Evolutionary conservation across 2,329 filamentous ascomycete species (phyloP), one percentile per base, ranked within the genome.

Genomic region (Sarocladium oryzae): DNA sequence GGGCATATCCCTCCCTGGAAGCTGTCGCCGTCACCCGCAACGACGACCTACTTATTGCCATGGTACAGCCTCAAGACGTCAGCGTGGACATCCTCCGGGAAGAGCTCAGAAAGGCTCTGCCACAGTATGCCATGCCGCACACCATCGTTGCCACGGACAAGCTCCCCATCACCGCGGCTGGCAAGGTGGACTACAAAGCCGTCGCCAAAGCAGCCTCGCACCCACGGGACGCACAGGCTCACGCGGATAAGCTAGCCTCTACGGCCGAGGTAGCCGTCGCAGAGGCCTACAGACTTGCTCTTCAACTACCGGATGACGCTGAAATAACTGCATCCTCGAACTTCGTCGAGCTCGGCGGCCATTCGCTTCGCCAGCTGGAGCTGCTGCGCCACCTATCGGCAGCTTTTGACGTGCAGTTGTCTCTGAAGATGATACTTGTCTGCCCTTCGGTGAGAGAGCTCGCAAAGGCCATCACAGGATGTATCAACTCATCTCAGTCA

Each of bases 161-260:
- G 15, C 60, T 69, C 16, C 67, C 66, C 8, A 58, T 57, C 52
- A 68, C 64, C 1, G 24, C 51, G 6, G 54, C 55, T 23, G 62
- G 63, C 2, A 69, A 69, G 51, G 41, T 66, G 1, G 63, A 69
- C 52, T 66, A 67, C 52, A 63, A 60, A 18, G 56, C 54, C 15
- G 56, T 68, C 28, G 56, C 51, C 16, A 13, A 7, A 30, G 28
- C 28, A 13, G 28, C 28, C 28, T 30, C 28, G 13, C 28, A 30
- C 28, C 28, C 28, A 30, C 28, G 7, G 28, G 28, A 30, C 28
- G 28, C 28, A 30, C 28, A 13, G 28, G 28, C 13, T 7, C 28
- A 13, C 7, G 28, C 28, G 13, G 28, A 30, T 13, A 30, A 13
- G 13, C 35, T 37, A 6, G 35, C 35, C 7, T n/a, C 35, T 13